Base-by-base conservation (phyloP, 306 rosid species). In the Abrus precatorius region DNA sequence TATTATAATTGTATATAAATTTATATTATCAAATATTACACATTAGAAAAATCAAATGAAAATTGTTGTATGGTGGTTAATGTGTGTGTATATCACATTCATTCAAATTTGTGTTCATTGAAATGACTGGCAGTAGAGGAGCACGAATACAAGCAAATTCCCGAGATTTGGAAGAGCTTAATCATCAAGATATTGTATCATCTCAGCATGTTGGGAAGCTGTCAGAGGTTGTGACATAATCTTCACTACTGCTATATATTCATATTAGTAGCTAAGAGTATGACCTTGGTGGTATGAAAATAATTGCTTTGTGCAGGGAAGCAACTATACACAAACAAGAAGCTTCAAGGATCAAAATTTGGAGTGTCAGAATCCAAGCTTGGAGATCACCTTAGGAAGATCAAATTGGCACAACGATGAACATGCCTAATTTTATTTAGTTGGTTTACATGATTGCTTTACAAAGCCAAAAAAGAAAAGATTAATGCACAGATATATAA, bases 361-460 rank as follows among this genome's bases (percentile, higher is more conserved):
- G 33, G 86, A 86, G 3, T 77, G 76, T 45, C 83, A 85, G 38
- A 88, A 73, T 75, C 92, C 92, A 82, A 87, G 88, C 87, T 86
- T 89, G 86, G 98, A 92, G 84, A 85, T 94, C 77, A 86, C 93
- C 72, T 87, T 90, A 79, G 97, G 94, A 48, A 87, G 91, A 80
- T 69, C 87, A 38, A 84, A 80, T 76, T 90, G 88, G 84, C 76
- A 82, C 43, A 68, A 34, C 84, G 85, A 77, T 69, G 90, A 85
- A 71, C 85, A 54, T 55, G 87, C 81, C 72, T 84, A 69, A 83
- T 63, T 71, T 60, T 38, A 55, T 20, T 20, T 20, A 20, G 6
- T 43, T 78, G 66, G 41, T 62, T 52, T 53, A 38, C 64, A 69
- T 67, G 76, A 64, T 82, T 29, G 20, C 82, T 76, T 72, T 68